Evolutionary conservation across 352 stramenopile species (phyloP).

Genomic region (Pythium folliculosum): DNA sequence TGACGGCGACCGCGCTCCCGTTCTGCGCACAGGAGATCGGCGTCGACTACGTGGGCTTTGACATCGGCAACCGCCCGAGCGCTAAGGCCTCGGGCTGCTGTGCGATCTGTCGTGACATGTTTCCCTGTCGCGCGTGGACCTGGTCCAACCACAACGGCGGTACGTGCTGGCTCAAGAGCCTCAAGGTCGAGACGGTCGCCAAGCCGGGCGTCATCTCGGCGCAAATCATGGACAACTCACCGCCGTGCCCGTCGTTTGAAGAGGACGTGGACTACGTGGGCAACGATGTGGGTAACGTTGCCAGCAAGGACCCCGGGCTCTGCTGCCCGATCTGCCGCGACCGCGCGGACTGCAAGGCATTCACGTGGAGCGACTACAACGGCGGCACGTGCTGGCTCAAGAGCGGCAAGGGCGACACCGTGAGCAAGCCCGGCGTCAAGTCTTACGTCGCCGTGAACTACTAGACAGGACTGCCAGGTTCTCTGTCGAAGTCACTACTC

Average conservation of each 20-base stretch:
- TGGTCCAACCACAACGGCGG: slow-evolving; percentile 58
- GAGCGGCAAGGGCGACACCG: slow-evolving; percentile 13
- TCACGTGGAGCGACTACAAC: slow-evolving; percentile 49
- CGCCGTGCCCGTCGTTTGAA: background rate
- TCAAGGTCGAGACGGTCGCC: background rate
- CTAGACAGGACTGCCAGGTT: too few relatives aligned
- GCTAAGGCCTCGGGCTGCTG: slow-evolving; percentile 24
- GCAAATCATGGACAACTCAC: background rate
- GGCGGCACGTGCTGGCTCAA: slow-evolving; percentile 62
- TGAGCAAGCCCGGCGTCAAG: slow-evolving; percentile 9
- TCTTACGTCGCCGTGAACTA: slow-evolving; percentile 7
- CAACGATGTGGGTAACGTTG: slow-evolving; percentile 6
- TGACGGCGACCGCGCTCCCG: background rate
- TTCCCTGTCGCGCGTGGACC: slow-evolving; percentile 47
- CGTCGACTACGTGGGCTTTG: slow-evolving; percentile 31
- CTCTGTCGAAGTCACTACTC: too few relatives aligned
- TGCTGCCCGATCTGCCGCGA: slow-evolving; percentile 3
- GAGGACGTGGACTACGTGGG: slow-evolving; percentile 11
- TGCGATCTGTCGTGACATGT: slow-evolving; percentile 30
- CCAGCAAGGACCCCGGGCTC: background rate
- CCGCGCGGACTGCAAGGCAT: slow-evolving; percentile 2
- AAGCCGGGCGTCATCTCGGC: background rate
- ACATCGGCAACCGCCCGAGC: slow-evolving; percentile 17
- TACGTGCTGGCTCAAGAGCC: slow-evolving; percentile 61
- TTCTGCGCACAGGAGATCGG: background rate